Base-by-base conservation (phyloP, 2,329 filamentous ascomycete species). In the Penicillium occitanis region DNA sequence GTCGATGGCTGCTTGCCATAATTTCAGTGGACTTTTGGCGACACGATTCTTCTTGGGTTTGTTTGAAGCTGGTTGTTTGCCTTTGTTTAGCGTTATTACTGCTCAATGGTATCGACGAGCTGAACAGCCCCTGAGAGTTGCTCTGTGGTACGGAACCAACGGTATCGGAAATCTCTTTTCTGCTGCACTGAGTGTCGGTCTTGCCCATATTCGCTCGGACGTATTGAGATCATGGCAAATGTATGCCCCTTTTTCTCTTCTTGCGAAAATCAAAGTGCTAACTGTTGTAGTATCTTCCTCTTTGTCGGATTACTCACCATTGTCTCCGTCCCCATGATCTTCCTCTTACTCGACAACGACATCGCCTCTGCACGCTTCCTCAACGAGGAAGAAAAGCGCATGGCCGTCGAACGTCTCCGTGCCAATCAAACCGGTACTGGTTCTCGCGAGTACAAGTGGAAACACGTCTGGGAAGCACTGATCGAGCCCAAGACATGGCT, bases 71-170 rank as follows among this genome's bases (percentile, higher is more conserved):
- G 84, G 83, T 3, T 86, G 79, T 68, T 68, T 82, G 46, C 80
- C 80, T 0, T 72, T 82, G 2, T 83, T 82, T 61, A 75, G 75
- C 53, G 73, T 82, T 28, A 81, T 82, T 59, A 82, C 80, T 0
- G 78, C 77, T 44, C 77, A 81, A 42, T 82, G 81, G 80, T 82
- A 82, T 68, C 76, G 79, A 13, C 77, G 79, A 63, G 80, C 81
- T 4, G 87, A 91, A 70, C 88, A 90, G 73, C 87, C 88, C 0
- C 74, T 88, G 30, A 82, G 88, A 0, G 83, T 89, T 2, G 87
- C 87, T 0, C 83, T 84, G n/a, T 91, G 88, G 88, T 90, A 90
- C 69, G 81, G 85, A 3, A 88, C 86, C 0, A 89, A 86, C 61
- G 86, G 87, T 0, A 66, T 83, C 0, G 85, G 85, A 0, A 87